Conservation (phyloP, 108 stramenopile species). For the Hondaea fermentalgiana region DNA sequence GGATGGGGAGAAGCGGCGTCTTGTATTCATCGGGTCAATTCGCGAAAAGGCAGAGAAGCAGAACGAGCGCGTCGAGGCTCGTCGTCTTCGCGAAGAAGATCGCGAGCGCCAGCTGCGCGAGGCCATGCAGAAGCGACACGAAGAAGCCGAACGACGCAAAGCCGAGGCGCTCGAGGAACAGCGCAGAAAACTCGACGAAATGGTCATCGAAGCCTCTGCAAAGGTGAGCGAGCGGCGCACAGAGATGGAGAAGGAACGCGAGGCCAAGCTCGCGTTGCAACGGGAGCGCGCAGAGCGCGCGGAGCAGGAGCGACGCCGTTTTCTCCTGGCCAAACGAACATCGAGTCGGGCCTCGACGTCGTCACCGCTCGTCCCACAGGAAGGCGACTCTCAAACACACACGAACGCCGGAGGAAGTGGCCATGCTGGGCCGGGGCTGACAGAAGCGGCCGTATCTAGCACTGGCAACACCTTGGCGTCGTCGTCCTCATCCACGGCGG, state of each 20-base stretch:
- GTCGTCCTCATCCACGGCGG: no score
- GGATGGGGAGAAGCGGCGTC: background rate
- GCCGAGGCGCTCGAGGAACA: constrained; percentile 12
- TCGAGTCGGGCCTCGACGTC: background rate
- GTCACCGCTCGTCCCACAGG: background rate
- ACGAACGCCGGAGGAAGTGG: no score
- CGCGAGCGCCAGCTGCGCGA: background rate
- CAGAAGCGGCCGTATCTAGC: no score
- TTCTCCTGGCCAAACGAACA: background rate
- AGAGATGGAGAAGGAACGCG: constrained; percentile 12
- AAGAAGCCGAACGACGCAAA: constrained; percentile 6
- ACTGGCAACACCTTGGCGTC: no score
- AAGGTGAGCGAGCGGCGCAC: constrained; percentile 14
- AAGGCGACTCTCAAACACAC: no score
- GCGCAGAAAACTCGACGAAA: constrained; percentile 10
- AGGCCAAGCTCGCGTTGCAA: background rate
- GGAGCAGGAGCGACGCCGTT: background rate
- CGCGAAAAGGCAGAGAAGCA: constrained; percentile 3
- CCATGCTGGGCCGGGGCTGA: no score
- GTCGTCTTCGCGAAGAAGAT: background rate
- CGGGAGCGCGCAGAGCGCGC: background rate
- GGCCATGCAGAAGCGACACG: background rate
- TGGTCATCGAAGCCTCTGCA: background rate
- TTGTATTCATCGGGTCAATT: background rate
- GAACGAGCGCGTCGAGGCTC: background rate